Percentiles rank a stretch among this genome's conserved stretches.
These are phyloP conservation scores for Chrysanthemum seticuspe DNA, from an alignment of 129 eudicot genomes.

Conservation along the genomic window DNA sequence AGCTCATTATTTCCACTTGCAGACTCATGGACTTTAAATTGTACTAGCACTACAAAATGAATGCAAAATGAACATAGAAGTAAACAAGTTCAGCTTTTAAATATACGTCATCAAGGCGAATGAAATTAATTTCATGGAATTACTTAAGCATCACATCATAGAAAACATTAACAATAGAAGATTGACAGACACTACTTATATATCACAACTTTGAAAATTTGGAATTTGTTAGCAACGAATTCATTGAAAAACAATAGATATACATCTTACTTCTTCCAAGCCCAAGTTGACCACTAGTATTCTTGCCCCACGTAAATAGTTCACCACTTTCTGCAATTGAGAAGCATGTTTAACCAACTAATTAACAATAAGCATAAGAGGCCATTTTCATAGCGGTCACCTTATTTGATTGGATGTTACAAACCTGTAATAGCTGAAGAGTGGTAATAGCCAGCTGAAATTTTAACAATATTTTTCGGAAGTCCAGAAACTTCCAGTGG, in stretches of 20 bases:
- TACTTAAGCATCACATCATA: background rate
- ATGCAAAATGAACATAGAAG: background rate
- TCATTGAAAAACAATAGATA: conserved; percentile 9
- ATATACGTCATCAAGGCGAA: background rate
- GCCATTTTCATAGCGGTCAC: background rate
- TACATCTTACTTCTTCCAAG: conserved; percentile 79
- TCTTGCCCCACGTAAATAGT: conserved; percentile 94
- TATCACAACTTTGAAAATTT: background rate
- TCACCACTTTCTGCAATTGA: conserved; percentile 79
- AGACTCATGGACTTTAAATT: conserved; percentile 12
- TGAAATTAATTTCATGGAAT: too few species aligned
- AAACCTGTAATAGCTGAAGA: conserved; percentile 95
- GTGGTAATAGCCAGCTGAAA: conserved; percentile 86
- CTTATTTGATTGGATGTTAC: background rate
- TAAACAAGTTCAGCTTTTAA: background rate
- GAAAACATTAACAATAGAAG: background rate
- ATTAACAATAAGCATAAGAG: conserved; percentile 5
- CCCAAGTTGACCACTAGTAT: conserved; percentile 90
- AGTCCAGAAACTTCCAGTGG: conserved; percentile 74
- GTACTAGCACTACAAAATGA: conserved; percentile 14
- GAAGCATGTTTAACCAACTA: conserved; percentile 14
- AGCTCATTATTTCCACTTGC: conserved; percentile 11
- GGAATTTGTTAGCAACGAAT: background rate
- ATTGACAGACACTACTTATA: background rate
- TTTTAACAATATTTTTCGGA: conserved; percentile 50